Evolutionary conservation across 371 early-diverging fungal species (phyloP), one percentile per base, ranked within the genome.

Genomic region (Mucor mucedo): DNA sequence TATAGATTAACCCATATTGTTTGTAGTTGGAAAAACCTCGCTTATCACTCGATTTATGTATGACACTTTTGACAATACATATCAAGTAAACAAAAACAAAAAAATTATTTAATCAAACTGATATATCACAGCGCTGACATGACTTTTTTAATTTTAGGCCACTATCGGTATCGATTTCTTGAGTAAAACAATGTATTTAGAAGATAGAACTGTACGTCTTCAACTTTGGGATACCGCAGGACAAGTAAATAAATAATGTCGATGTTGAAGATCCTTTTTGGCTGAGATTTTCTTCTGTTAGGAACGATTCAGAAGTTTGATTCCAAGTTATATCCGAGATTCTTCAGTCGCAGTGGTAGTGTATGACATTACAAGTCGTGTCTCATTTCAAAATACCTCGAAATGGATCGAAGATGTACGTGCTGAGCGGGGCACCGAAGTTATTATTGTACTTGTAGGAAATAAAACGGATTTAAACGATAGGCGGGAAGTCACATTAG

Each of bases 81-180:
- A 97, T 76, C 94, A 92, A 81, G 93, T 93, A 84, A 49, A 59
- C 6, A 14, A 29, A 14, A 45, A 8, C 42, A 3, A 45, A 21
- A 21, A 21, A 21, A 21, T 21, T 21, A 21, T 21, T 21, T 0
- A 21, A 21, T 21, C 21, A 21, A 21, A 21, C 0, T 21, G 21
- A 21, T 21, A 21, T 21, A 21, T 21, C 21, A 21, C 21, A 21
- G 21, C 21, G 21, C 21, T 21, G 21, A 21, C 21, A 21, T 21
- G 21, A 21, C 21, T 21, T 21, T 21, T 21, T 21, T 21, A 21
- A 21, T 21, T 40, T 1, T 55, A 97, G 89, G 99, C 99, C 3
- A 99, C 99, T n/a, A 99, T 99, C 64, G 99, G 99, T 64, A 97
- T 99, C 65, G 99, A 99, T 78, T 99, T 99, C 76, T 76, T 99